Evolutionary conservation across 345 rosid genomes (phyloP).

Genomic region (Luvunga scandens): DNA sequence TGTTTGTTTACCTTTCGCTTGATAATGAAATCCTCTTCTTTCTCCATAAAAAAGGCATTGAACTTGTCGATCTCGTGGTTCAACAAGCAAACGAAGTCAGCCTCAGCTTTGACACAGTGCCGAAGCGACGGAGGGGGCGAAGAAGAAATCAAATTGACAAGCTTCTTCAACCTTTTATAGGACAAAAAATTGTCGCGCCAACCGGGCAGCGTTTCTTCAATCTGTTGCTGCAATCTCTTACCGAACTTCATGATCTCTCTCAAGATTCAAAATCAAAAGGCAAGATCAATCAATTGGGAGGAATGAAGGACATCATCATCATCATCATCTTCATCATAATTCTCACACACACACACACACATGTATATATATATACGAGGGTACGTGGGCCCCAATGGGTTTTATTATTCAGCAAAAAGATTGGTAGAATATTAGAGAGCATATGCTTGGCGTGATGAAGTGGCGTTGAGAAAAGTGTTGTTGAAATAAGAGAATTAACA

Average conservation of each 20-base stretch:
- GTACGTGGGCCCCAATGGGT: not conserved
- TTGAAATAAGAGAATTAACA: slow-evolving; percentile 34
- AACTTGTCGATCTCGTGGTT: slow-evolving; percentile 85
- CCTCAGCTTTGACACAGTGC: slow-evolving; percentile 35
- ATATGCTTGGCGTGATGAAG: slow-evolving; percentile 73
- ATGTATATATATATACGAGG: too few relatives aligned
- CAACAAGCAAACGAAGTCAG: slow-evolving; percentile 55
- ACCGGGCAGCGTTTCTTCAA: slow-evolving; percentile 67
- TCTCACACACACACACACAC: too few relatives aligned
- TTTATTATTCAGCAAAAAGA: slow-evolving; percentile 14
- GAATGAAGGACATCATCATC: not conserved
- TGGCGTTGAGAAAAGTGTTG: slow-evolving; percentile 41
- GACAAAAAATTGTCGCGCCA: slow-evolving; percentile 78
- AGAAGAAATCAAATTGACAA: slow-evolving; percentile 48
- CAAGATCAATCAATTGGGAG: not conserved
- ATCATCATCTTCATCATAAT: too few relatives aligned
- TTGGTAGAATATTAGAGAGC: slow-evolving; percentile 47
- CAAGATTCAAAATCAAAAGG: not conserved
- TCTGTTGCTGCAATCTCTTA: slow-evolving; percentile 76
- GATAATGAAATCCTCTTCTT: slow-evolving; percentile 92
- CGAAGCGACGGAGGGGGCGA: slow-evolving; percentile 27
- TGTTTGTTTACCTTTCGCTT: slow-evolving; percentile 49
- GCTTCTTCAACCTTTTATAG: slow-evolving; percentile 79
- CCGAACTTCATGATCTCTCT: slow-evolving; percentile 71
- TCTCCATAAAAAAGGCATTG: slow-evolving; percentile 74